Percentiles rank a stretch among this genome's conserved stretches.
Evolutionary conservation across 2,329 filamentous ascomycete genomes (phyloP).

Genomic region (Aspergillus sp.): DNA sequence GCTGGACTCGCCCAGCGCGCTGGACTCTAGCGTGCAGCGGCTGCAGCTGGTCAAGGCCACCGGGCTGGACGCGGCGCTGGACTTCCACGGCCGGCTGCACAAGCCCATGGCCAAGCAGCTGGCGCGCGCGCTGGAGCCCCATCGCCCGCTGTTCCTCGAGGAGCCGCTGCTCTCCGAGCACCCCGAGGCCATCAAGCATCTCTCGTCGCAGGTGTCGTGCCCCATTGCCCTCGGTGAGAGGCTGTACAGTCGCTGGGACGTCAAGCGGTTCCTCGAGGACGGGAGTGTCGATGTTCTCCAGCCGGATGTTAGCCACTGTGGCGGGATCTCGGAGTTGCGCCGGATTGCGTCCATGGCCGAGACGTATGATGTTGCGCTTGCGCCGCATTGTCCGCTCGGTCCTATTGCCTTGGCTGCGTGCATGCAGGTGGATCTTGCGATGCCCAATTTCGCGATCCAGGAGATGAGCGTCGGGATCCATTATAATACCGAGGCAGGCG

Average conservation of each 20-base stretch:
- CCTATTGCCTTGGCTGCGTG: slow-evolving; percentile 64
- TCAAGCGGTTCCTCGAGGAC: slow-evolving; percentile 61
- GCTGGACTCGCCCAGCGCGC: slow-evolving; percentile 60
- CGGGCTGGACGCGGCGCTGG: slow-evolving; percentile 63
- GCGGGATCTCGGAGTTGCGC: slow-evolving; percentile 62
- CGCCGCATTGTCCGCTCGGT: slow-evolving; percentile 64
- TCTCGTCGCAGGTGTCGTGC: slow-evolving; percentile 47
- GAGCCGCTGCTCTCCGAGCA: slow-evolving; percentile 65
- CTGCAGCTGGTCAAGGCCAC: slow-evolving; percentile 59
- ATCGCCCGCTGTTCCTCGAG: slow-evolving; percentile 65
- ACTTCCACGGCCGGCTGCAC: slow-evolving; percentile 70
- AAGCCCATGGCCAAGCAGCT: slow-evolving; percentile 76
- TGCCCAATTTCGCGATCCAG: slow-evolving; percentile 61
- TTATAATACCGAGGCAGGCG: slow-evolving; percentile 57
- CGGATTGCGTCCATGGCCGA: slow-evolving; percentile 63
- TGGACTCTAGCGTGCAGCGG: slow-evolving; percentile 57
- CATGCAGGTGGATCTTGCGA: slow-evolving; percentile 55
- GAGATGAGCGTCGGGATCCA: slow-evolving; percentile 75
- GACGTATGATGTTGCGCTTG: slow-evolving; percentile 62
- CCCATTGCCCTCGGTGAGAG: slow-evolving; percentile 67
- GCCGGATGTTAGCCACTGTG: slow-evolving; percentile 62
- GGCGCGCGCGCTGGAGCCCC: slow-evolving; percentile 55
- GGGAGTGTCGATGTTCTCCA: slow-evolving; percentile 62
- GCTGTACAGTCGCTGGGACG: slow-evolving; percentile 63
- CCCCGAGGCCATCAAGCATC: slow-evolving; percentile 53